Evolutionary conservation across 352 stramenopile genomes (phyloP).

Genomic region (Nothophytophthora sp.): DNA sequence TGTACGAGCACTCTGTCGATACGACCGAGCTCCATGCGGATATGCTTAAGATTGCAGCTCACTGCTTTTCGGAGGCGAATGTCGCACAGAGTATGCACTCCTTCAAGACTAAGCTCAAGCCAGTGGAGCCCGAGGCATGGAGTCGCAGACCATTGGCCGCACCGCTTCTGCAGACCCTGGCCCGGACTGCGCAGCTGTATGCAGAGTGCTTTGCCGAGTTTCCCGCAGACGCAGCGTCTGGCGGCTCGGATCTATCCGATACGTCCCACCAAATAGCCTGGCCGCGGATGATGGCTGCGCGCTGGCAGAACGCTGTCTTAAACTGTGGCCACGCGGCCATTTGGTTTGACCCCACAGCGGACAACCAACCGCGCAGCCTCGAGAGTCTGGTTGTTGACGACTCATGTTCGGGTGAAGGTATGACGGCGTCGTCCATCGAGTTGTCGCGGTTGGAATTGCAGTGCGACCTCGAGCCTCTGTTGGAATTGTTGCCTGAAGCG

Average conservation of each 20-base stretch:
- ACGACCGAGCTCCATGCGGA: slow-evolving; percentile 3
- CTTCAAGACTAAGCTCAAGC: slow-evolving; percentile 11
- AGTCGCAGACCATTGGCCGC: neutral
- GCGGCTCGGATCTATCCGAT: too few relatives aligned
- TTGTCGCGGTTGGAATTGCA: slow-evolving; percentile 17
- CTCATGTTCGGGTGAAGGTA: neutral
- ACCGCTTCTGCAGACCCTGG: slow-evolving; percentile 1
- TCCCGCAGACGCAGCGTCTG: too few relatives aligned
- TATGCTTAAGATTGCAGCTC: slow-evolving; percentile 15
- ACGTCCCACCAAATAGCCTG: neutral
- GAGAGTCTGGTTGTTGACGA: slow-evolving; percentile 21
- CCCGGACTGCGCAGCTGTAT: slow-evolving; percentile 16
- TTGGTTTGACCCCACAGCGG: slow-evolving; percentile 31
- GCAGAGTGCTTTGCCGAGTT: slow-evolving; percentile 9
- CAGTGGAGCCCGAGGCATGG: neutral
- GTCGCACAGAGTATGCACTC: slow-evolving; percentile 11
- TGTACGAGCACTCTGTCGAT: slow-evolving; percentile 23
- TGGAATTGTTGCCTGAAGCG: slow-evolving; percentile 24
- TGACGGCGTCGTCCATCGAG: neutral
- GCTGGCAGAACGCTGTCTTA: slow-evolving; percentile 22
- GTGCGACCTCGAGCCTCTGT: slow-evolving; percentile 37
- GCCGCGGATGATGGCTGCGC: slow-evolving; percentile 20
- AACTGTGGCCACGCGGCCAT: slow-evolving; percentile 17
- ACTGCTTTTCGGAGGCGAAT: neutral
- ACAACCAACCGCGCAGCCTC: slow-evolving; percentile 29